Evolutionary conservation across 495 filamentous ascomycete species (phyloP).

Genomic region (Cladorrhinum samala): DNA sequence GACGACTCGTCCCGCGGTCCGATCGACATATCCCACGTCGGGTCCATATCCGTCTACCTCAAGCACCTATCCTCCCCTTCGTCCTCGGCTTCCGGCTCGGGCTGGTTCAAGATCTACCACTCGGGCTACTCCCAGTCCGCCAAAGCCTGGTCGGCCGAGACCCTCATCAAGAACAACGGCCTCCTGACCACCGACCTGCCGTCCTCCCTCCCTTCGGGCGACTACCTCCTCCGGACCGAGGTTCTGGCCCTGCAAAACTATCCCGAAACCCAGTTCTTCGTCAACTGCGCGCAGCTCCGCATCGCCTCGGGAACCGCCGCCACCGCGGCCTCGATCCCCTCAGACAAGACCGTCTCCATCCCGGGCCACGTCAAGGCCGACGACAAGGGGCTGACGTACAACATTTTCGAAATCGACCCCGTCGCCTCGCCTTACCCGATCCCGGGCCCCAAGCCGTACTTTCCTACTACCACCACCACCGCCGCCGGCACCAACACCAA

Average conservation of each 20-base stretch:
- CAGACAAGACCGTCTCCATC: slow-evolving; percentile 49
- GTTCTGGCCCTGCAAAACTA: slow-evolving; percentile 62
- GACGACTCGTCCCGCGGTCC: slow-evolving; percentile 48
- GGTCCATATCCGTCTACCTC: slow-evolving; percentile 67
- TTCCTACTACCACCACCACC: slow-evolving; percentile 15
- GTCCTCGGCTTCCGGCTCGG: slow-evolving; percentile 45
- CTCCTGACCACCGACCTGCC: slow-evolving; percentile 56
- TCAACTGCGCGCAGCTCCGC: slow-evolving; percentile 66
- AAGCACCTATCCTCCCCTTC: slow-evolving; percentile 50
- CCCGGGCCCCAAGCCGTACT: slow-evolving; percentile 53
- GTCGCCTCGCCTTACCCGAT: slow-evolving; percentile 44
- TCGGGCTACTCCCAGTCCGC: slow-evolving; percentile 50
- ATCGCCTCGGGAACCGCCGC: slow-evolving; percentile 44
- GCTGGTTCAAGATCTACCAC: slow-evolving; percentile 79
- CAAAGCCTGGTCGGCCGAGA: slow-evolving; percentile 61
- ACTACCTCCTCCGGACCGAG: slow-evolving; percentile 65
- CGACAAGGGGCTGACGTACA: slow-evolving; percentile 52
- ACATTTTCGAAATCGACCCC: slow-evolving; percentile 48
- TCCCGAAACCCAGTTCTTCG: slow-evolving; percentile 59
- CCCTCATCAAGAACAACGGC: slow-evolving; percentile 58
- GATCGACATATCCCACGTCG: slow-evolving; percentile 60
- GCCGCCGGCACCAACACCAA: neutral
- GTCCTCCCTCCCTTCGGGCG: slow-evolving; percentile 51
- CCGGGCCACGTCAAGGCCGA: slow-evolving; percentile 53
- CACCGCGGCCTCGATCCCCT: slow-evolving; percentile 31